A percentile compares a stretch with the other conserved stretches of the same genome.
These are phyloP conservation scores for Leucoagaricus sp. DNA, from an alignment of 1,284 basidiomycete species.

Conservation along the genomic window DNA sequence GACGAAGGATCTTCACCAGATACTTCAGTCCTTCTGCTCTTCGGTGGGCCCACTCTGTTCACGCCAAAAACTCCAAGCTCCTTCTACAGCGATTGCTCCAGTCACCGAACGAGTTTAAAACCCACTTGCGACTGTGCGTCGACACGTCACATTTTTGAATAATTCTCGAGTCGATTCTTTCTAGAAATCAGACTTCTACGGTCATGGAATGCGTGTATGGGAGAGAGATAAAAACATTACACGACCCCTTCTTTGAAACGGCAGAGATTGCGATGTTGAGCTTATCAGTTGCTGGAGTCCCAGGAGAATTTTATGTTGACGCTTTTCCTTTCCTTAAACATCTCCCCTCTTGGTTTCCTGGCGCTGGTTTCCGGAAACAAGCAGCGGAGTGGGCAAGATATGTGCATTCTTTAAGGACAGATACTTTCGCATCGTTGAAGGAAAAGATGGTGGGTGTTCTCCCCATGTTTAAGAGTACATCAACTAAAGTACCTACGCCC, in stretches of 20 bases:
- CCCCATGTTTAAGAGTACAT: not conserved
- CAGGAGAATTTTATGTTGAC: conserved; percentile 25
- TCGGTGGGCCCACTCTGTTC: conserved; percentile 15
- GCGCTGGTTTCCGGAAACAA: conserved; percentile 42
- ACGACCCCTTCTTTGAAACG: conserved; percentile 16
- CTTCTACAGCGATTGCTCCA: conserved; percentile 32
- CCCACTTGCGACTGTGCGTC: conserved; percentile 30
- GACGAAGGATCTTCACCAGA: conserved; percentile 23
- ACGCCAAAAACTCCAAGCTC: conserved; percentile 19
- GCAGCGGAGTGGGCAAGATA: conserved; percentile 34
- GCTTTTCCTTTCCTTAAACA: conserved; percentile 34
- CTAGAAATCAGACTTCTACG: not conserved
- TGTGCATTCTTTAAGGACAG: conserved; percentile 24
- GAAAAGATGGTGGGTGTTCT: conserved; percentile 15
- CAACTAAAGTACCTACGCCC: not conserved
- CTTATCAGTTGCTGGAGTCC: conserved; percentile 17
- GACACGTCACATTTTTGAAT: no score
- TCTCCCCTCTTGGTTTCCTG: conserved; percentile 48
- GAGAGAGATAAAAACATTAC: conserved; percentile 13
- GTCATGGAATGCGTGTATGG: conserved; percentile 17
- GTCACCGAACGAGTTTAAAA: conserved; percentile 28
- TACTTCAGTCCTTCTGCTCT: conserved; percentile 17
- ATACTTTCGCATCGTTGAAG: conserved; percentile 33
- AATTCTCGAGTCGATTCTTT: not conserved
- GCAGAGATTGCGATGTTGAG: conserved; percentile 17